Percentiles rank a stretch among this genome's conserved stretches.
These are phyloP conservation scores for Suillus variegatus DNA, from an alignment of 768 basidiomycete species.

Conservation along the genomic window DNA sequence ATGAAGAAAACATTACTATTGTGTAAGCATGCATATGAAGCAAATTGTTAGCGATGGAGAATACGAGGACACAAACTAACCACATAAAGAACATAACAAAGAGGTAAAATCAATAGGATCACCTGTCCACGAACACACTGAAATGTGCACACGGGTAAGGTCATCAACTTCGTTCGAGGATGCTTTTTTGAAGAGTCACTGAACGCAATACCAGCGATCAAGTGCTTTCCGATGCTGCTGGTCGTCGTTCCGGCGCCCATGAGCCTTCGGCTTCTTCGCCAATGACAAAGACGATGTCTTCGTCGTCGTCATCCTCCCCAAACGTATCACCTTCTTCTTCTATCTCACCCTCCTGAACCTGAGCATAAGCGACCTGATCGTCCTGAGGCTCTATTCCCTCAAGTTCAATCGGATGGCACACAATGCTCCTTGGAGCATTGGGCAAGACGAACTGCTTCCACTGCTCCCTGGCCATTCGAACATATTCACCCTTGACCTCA, in stretches of 20 bases:
- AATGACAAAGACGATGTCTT: constrained; percentile 76
- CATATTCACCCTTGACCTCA: constrained; percentile 69
- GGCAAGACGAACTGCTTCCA: constrained; percentile 67
- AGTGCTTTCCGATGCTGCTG: constrained; percentile 1
- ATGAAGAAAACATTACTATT: not conserved
- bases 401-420: constrained; percentile 13
- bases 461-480: constrained; percentile 58
- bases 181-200: not conserved
- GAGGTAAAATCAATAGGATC: constrained; percentile 3
- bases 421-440: constrained; percentile 53
- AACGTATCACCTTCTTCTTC: constrained; percentile 35
- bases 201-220: not conserved
- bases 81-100: constrained; percentile 5
- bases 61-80: not conserved
- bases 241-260: constrained; percentile 35
- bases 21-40: constrained; percentile 2
- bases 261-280: constrained; percentile 44
- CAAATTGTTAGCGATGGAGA: constrained; percentile 6
- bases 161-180: constrained; percentile 1
- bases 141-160: not conserved
- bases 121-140: constrained; percentile 3
- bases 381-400: constrained; percentile 2
- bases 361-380: not conserved
- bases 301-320: constrained; percentile 67
- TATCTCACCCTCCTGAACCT: constrained; percentile 17